Conservation (phyloP, 441 rosid genomes). For the Populus hybrid region DNA sequence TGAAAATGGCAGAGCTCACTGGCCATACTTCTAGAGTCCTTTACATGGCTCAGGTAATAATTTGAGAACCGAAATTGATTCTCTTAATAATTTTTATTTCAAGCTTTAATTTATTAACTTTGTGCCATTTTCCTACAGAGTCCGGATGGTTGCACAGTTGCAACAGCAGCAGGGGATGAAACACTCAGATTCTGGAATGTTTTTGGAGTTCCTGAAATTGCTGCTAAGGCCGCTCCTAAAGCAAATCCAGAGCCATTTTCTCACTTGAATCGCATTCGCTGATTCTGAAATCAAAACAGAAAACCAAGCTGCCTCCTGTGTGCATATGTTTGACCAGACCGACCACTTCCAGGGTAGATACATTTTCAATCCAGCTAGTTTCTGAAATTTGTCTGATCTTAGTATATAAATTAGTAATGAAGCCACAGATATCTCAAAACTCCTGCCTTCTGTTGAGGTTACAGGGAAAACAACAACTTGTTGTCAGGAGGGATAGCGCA, state of each 20-base stretch:
- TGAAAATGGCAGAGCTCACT: no score
- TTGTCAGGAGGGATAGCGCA: neutral
- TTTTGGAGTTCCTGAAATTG: slow-evolving; percentile 38
- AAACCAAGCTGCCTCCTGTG: no score
- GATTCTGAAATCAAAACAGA: slow-evolving; percentile 8
- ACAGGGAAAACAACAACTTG: neutral
- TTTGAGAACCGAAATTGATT: neutral
- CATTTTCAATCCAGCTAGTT: no score
- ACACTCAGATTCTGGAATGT: slow-evolving; percentile 47
- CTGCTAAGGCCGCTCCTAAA: slow-evolving; percentile 30
- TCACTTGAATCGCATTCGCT: slow-evolving; percentile 36
- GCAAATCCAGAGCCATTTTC: slow-evolving; percentile 36
- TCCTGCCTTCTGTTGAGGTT: neutral
- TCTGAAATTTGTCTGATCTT: no score
- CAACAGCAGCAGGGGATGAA: slow-evolving; percentile 47
- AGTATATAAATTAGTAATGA: no score
- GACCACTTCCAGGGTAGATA: no score
- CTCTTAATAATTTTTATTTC: neutral
- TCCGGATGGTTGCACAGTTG: slow-evolving; percentile 48
- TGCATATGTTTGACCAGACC: no score
- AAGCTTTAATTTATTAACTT: neutral
- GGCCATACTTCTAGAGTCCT: no score
- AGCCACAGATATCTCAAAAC: no score
- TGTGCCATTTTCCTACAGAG: slow-evolving; percentile 20
- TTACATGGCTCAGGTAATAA: slow-evolving; percentile 40